A percentile compares a stretch with the other conserved stretches of the same genome.
These are phyloP conservation scores for Xylaria bambusicola DNA, from an alignment of 495 filamentous ascomycete species.

Conservation along the genomic window DNA sequence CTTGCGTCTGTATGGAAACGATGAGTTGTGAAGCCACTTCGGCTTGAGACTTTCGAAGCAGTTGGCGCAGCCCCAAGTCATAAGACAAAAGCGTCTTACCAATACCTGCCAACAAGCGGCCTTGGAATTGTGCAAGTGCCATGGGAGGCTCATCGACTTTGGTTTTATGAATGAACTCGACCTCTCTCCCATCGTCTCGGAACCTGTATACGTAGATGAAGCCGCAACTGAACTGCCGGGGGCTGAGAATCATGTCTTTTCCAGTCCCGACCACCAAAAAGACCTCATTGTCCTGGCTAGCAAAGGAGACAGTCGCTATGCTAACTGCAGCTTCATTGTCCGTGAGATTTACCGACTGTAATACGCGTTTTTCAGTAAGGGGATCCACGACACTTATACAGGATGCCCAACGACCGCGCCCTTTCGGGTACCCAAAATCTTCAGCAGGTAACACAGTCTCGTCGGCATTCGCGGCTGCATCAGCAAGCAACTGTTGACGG, in stretches of 20 bases:
- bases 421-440: slow-evolving; percentile 88
- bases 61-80: slow-evolving; percentile 85
- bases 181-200: slow-evolving; percentile 75
- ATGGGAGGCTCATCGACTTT: slow-evolving; percentile 84
- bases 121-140: slow-evolving; percentile 89
- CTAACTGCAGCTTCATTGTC: slow-evolving; percentile 93
- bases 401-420: slow-evolving; percentile 86
- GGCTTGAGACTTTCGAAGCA: slow-evolving; percentile 88
- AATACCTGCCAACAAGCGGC: slow-evolving; percentile 79
- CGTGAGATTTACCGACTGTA: slow-evolving; percentile 76
- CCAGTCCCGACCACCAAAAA: slow-evolving; percentile 93
- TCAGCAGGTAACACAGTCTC: slow-evolving; percentile 67
- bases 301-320: slow-evolving; percentile 78
- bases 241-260: slow-evolving; percentile 79
- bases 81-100: slow-evolving; percentile 82
- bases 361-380: slow-evolving; percentile 65
- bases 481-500: slow-evolving; percentile 65
- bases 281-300: slow-evolving; percentile 81
- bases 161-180: slow-evolving; percentile 97
- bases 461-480: slow-evolving; percentile 70
- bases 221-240: slow-evolving; percentile 71
- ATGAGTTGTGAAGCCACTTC: slow-evolving; percentile 80
- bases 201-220: slow-evolving; percentile 95
- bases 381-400: slow-evolving; percentile 92
- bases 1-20: slow-evolving; percentile 85